phyloP scores from a whole-genome alignment of 306 rosid species.

The Sphenostylis stenocarpa region DNA sequence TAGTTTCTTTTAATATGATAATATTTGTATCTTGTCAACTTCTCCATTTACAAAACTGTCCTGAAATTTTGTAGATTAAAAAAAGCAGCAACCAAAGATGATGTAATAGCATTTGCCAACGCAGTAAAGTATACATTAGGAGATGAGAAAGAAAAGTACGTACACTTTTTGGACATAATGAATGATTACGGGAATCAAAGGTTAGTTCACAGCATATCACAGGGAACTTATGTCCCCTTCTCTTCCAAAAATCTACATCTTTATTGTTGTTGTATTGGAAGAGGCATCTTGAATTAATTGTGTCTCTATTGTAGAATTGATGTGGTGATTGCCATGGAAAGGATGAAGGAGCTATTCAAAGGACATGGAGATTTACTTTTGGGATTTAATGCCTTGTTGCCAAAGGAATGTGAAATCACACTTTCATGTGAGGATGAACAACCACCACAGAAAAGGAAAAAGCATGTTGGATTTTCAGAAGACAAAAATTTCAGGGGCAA shows the following conservation, averaged over 20 bases:
- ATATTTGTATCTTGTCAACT: conserved; percentile 16
- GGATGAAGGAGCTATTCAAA: conserved; percentile 81
- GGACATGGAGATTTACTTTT: conserved; percentile 68
- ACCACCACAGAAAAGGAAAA: conserved; percentile 52
- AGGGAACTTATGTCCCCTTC: background rate
- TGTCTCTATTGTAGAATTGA: conserved; percentile 57
- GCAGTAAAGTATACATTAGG: conserved; percentile 75
- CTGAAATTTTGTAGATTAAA: conserved; percentile 36
- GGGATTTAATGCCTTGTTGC: conserved; percentile 89
- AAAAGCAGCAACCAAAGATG: conserved; percentile 64
- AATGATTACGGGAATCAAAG: conserved; percentile 78
- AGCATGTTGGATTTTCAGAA: too few relatives aligned
- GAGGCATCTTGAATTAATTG: background rate
- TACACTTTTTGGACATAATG: conserved; percentile 74
- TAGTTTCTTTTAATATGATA: background rate
- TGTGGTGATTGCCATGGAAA: conserved; percentile 57
- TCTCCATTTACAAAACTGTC: conserved; percentile 8
- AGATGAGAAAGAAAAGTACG: conserved; percentile 63
- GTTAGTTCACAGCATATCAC: conserved; percentile 35
- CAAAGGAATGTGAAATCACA: conserved; percentile 73
- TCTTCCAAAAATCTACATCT: too few relatives aligned
- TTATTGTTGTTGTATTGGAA: background rate
- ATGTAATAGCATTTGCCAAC: conserved; percentile 72
- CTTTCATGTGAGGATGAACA: conserved; percentile 76
- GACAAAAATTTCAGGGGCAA: conserved; percentile 84